Conservation (phyloP, 78 protist species). For the Acrasis kona region DNA sequence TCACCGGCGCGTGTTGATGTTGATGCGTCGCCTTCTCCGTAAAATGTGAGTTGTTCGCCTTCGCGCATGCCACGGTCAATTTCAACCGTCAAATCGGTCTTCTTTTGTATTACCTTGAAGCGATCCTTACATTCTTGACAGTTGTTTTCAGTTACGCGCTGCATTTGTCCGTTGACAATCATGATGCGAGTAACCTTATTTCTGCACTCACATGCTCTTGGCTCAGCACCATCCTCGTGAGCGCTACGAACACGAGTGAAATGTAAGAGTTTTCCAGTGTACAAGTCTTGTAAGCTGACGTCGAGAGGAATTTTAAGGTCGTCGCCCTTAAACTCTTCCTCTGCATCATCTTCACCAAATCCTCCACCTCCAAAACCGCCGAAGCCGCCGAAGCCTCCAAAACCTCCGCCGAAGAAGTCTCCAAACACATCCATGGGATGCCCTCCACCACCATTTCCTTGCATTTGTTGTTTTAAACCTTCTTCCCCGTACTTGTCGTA, state of each 20-base stretch:
- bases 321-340: constrained; percentile 45
- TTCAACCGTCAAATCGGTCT: constrained; percentile 21
- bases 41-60: constrained; percentile 24
- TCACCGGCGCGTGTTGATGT: constrained; percentile 67
- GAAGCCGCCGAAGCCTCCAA: neutral
- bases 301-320: constrained; percentile 33
- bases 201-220: neutral
- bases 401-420: constrained; percentile 12
- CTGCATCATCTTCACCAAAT: constrained; percentile 23
- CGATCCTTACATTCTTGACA: neutral
- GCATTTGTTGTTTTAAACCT: constrained; percentile 51
- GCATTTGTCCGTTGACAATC: neutral
- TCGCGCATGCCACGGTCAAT: constrained; percentile 59
- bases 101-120: neutral
- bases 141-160: neutral
- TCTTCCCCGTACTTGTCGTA: constrained; percentile 88
- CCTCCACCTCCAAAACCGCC: constrained; percentile 13
- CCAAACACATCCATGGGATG: neutral
- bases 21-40: constrained; percentile 38
- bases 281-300: constrained; percentile 63
- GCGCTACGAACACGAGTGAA: neutral
- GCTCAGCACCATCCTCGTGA: neutral
- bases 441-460: constrained; percentile 36
- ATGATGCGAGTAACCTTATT: neutral
- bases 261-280: constrained; percentile 33